Evolutionary conservation across 495 filamentous ascomycete species (phyloP).

Genomic region (Clavariopsis aquatica): DNA sequence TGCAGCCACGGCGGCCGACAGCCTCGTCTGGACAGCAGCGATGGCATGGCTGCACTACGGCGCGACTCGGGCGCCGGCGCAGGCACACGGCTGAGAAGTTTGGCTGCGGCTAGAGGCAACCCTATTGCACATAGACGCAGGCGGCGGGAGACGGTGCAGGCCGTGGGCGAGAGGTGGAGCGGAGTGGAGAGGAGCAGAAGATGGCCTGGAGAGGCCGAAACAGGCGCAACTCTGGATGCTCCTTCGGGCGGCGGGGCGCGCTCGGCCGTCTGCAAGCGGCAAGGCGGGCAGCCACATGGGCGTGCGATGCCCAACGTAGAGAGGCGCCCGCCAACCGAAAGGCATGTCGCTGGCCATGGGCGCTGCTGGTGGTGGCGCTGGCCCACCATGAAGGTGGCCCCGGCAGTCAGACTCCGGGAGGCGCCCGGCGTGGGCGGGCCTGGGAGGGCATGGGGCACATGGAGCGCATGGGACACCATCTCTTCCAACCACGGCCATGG

Average conservation of each 20-base stretch:
- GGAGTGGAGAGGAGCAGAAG: no score
- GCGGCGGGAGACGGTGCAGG: no score
- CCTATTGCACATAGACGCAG: no score
- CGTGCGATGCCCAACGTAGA: constrained; percentile 5
- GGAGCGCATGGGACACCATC: neutral
- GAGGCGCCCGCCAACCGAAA: neutral
- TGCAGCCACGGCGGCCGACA: neutral
- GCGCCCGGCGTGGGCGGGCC: neutral
- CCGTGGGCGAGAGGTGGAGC: no score
- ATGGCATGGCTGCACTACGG: no score
- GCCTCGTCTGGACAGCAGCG: neutral
- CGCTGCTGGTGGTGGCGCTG: neutral
- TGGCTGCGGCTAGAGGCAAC: no score
- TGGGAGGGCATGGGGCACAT: neutral
- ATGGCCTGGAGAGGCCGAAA: constrained; percentile 9
- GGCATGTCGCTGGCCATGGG: neutral
- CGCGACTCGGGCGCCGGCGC: no score
- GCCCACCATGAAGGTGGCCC: neutral
- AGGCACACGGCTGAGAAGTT: no score
- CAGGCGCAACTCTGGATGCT: neutral
- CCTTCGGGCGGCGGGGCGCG: neutral
- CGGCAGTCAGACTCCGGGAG: neutral
- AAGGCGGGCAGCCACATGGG: constrained; percentile 6
- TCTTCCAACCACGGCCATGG: constrained; percentile 1
- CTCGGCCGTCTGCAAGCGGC: constrained; percentile 9